Conservation (phyloP, 495 filamentous ascomycete genomes). For the Immersiella caudata region DNA sequence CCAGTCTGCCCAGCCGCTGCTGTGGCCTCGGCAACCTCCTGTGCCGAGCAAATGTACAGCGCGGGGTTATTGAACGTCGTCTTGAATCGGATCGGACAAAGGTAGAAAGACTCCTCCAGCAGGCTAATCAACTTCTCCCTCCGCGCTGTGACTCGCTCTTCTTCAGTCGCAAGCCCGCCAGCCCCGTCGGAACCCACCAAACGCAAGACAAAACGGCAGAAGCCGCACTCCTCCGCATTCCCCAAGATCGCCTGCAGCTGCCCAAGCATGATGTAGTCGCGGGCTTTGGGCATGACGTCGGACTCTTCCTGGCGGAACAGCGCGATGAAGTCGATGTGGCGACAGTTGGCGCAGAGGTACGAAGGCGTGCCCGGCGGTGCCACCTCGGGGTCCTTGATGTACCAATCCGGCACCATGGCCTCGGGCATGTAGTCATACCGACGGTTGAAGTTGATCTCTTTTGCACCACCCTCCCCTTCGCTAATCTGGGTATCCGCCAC, state of each 20-base stretch:
- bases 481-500: background rate
- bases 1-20: background rate
- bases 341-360: slow-evolving; percentile 1
- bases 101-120: background rate
- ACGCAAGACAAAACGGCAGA: background rate
- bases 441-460: background rate
- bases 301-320: background rate
- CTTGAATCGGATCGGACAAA: slow-evolving; percentile 3
- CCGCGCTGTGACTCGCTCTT: background rate
- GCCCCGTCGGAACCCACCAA: background rate
- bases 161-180: background rate
- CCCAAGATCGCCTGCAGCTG: background rate
- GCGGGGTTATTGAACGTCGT: background rate
- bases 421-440: slow-evolving; percentile 1
- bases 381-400: slow-evolving; percentile 1
- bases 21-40: background rate
- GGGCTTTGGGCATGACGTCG: background rate
- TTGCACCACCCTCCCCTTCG: background rate
- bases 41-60: background rate
- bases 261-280: background rate
- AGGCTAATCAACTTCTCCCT: background rate
- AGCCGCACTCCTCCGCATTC: background rate
- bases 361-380: background rate
- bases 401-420: slow-evolving; percentile 1
- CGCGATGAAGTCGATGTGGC: slow-evolving; percentile 1